Conservation (phyloP, 2,329 filamentous ascomycete genomes). For the Didymella pomorum region DNA sequence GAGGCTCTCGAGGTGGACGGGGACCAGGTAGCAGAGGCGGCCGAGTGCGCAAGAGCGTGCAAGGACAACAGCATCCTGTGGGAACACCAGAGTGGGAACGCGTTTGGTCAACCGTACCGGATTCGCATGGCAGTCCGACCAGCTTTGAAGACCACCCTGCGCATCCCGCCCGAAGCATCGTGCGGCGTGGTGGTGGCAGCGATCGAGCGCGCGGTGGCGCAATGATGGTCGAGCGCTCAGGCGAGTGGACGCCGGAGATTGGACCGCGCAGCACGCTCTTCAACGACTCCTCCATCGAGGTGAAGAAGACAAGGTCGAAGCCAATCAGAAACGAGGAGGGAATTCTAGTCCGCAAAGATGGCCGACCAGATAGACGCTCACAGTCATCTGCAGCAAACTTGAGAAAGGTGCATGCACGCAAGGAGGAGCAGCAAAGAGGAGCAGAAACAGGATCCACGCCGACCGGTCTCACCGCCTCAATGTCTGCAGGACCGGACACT, state of each 20-base stretch:
- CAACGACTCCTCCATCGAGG: constrained; percentile 20
- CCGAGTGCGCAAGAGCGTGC: constrained; percentile 50
- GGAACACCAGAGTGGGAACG: constrained; percentile 55
- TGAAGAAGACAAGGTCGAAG: constrained; percentile 60
- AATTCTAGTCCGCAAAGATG: constrained; percentile 61
- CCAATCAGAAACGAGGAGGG: constrained; percentile 60
- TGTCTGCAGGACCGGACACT: constrained; percentile 31
- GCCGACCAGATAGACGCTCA: constrained; percentile 60
- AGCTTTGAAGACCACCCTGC: constrained; percentile 45
- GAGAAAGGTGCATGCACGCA: constrained; percentile 60
- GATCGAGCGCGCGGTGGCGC: constrained; percentile 35
- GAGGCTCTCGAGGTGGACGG: constrained; percentile 50
- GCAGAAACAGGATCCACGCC: constrained; percentile 39
- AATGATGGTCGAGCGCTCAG: constrained; percentile 33
- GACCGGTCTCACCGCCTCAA: constrained; percentile 26
- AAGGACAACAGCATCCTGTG: constrained; percentile 36
- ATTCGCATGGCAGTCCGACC: constrained; percentile 49
- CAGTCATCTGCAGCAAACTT: constrained; percentile 62
- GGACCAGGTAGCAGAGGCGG: constrained; percentile 50
- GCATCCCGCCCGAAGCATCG: constrained; percentile 38
- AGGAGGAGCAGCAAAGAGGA: constrained; percentile 48
- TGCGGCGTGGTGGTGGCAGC: constrained; percentile 49
- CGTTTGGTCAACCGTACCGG: constrained; percentile 44
- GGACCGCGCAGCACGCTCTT: constrained; percentile 9
- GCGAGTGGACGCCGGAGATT: constrained; percentile 33